phyloP scores from a whole-genome alignment of 1,139 yeast species.

The Yueomyces sp. region DNA sequence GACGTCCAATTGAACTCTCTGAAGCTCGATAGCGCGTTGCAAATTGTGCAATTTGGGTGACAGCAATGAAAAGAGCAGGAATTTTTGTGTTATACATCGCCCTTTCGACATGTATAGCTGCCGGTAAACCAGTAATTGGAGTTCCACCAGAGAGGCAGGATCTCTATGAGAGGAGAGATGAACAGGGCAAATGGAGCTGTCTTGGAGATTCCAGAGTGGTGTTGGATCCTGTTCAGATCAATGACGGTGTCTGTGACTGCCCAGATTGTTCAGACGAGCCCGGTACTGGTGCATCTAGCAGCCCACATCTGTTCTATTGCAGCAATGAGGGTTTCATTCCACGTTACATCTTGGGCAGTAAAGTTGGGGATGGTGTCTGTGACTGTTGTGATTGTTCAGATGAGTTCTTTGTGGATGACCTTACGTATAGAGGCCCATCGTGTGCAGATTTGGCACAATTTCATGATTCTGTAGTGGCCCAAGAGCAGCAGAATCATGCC shows the following conservation, averaged over 20 bases:
- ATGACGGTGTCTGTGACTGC: slow-evolving; percentile 89
- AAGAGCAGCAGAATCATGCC: slow-evolving; percentile 16
- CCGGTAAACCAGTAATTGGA: slow-evolving; percentile 5
- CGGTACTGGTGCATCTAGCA: slow-evolving; percentile 61
- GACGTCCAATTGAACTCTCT: too few relatives aligned
- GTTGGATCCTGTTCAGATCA: slow-evolving; percentile 50
- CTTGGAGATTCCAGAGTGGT: slow-evolving; percentile 49
- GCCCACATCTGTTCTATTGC: slow-evolving; percentile 46
- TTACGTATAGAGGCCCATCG: slow-evolving; percentile 38
- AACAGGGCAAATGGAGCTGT: slow-evolving; percentile 52
- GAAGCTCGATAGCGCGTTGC: too few relatives aligned
- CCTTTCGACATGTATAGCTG: slow-evolving; percentile 1
- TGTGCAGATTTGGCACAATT: slow-evolving; percentile 40
- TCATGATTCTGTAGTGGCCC: slow-evolving; percentile 24
- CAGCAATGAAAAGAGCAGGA: too few relatives aligned
- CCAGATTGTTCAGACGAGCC: slow-evolving; percentile 98
- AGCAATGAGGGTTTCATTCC: slow-evolving; percentile 59
- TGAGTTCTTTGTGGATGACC: slow-evolving; percentile 31
- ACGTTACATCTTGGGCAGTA: slow-evolving; percentile 37
- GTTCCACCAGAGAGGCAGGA: slow-evolving; percentile 25
- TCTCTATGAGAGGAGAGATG: slow-evolving; percentile 31
- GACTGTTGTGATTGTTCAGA: slow-evolving; percentile 98
- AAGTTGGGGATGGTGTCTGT: slow-evolving; percentile 84
- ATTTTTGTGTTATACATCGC: too few relatives aligned
- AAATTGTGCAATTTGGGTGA: slow-evolving; percentile 1